Base-by-base conservation (phyloP, 352 stramenopile genomes). In the Pythium brassicae region DNA sequence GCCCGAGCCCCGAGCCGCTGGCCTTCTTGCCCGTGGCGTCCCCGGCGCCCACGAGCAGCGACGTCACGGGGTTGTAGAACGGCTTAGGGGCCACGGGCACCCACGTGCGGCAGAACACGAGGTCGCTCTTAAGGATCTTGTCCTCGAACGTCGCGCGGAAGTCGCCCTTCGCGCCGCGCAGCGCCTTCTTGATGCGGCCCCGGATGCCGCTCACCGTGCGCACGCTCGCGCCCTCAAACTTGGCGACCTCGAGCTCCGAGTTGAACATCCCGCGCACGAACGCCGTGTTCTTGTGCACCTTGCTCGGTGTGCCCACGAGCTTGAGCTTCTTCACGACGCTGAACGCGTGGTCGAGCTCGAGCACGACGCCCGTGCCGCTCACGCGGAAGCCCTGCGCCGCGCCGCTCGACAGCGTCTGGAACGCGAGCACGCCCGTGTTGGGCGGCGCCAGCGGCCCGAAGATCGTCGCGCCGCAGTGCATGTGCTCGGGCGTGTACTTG, bases 281-380 rank as follows among this genome's bases (percentile, higher is more conserved):
- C 25, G 97, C 97, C 50, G 97, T 99, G 76, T 99, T 99, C 70
- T 98, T 98, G 83, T 92, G 83, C 53, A 99, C 98, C 74, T 99
- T 99, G 40, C 78, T 89, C 3, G 98, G 97, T 20, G 92, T 97
- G 63, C 98, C 98, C 26, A 99, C 97, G 12, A 99, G 85, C 80
- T 99, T 99, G 47, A 99, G 87, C 78, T 99, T 99, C 79, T 99
- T 99, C 56, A 99, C 94, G 29, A 99, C 87, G 59, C 91, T 89
- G 54, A 99, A 99, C 53, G 94, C 98, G 52, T 98, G 91, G 76
- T 99, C 95, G 19, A 99, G 78, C 65, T 99, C 96, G 22, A 99
- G 72, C 26, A 98, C 89, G 6, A 98, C 96, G 29, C 98, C 98
- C 19, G 97, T 99, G 15, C 92, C 91, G 45, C 94, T 96, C 59